Evolutionary conservation across 2,329 filamentous ascomycete species (phyloP), one percentile per base, ranked within the genome.

Genomic region (Cyclaneusma minus): DNA sequence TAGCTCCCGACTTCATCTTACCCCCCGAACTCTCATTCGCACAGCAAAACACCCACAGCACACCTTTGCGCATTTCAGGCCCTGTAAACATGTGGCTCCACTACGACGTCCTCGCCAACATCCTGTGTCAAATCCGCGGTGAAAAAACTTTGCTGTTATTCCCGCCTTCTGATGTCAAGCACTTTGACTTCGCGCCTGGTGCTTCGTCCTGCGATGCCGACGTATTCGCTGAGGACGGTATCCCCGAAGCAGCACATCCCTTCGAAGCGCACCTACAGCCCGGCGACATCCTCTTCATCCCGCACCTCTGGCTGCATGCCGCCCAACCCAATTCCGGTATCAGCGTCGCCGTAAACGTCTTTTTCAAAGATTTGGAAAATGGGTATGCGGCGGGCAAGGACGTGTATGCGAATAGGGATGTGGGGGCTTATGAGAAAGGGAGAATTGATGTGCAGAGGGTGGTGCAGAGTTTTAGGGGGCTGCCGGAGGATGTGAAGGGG

Each of bases 61-160:
- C 80, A 3, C 74, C 84, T 0, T 52, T 92, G 13, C 66, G 83
- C 12, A 72, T 92, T 32, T 87, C 79, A 4, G 81, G 81, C 1
- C 68, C 68, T 2, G 78, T 87, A 7, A 77, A 73, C 21, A 80
- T 93, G 68, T 93, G 85, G 84, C 59, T 92, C 16, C 82, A 91
- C 50, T 91, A 89, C 54, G 81, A 91, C 51, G 73, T 89, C 10
- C 84, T 91, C 64, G 80, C 82, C 25, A 93, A 92, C 41, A 60
- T 92, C 3, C 75, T 89, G 33, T 83, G 75, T 41, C 84, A 93
- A 45, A 63, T 92, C 27, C 54, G 56, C 19, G 83, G 84, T 4
- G 62, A 64, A 1, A 91, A 89, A 45, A 64, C 66, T 15, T 60
- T 91, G 31, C 51, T 82, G 4, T 60, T 93, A 2, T 93, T 83